Conservation (phyloP, 1,139 yeast genomes). For the Pichia sp. region DNA sequence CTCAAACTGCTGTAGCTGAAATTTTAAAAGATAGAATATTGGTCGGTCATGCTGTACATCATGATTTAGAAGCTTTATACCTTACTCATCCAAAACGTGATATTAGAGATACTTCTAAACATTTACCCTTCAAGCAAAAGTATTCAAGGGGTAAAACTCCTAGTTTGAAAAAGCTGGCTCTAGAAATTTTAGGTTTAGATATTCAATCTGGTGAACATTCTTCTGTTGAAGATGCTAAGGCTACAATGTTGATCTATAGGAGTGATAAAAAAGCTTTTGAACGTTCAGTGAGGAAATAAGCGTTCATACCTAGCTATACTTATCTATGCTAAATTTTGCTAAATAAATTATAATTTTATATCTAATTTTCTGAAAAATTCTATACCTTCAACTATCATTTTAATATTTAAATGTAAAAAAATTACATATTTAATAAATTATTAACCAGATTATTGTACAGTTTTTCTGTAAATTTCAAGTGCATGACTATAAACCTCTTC, state of each 20-base stretch:
- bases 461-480: neutral
- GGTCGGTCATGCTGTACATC: conserved; percentile 80
- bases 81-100: conserved; percentile 58
- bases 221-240: conserved; percentile 85
- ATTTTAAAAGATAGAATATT: conserved; percentile 46
- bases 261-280: conserved; percentile 58
- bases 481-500: neutral
- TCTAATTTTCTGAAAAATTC: neutral
- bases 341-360: neutral
- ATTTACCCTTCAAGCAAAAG: conserved; percentile 48
- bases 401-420: too few species aligned
- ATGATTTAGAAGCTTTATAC: conserved; percentile 64
- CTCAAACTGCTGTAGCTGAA: conserved; percentile 50
- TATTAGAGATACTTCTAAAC: conserved; percentile 71
- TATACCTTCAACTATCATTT: too few species aligned
- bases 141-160: conserved; percentile 62
- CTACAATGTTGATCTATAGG: conserved; percentile 74
- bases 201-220: conserved; percentile 78
- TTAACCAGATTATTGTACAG: neutral
- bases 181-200: conserved; percentile 47
- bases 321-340: neutral
- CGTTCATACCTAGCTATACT: too few species aligned
- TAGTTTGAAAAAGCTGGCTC: conserved; percentile 57
- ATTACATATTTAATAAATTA: neutral
- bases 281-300: conserved; percentile 3